Conservation (phyloP, 176 grass and related monocot species). For the Secale cereale region DNA sequence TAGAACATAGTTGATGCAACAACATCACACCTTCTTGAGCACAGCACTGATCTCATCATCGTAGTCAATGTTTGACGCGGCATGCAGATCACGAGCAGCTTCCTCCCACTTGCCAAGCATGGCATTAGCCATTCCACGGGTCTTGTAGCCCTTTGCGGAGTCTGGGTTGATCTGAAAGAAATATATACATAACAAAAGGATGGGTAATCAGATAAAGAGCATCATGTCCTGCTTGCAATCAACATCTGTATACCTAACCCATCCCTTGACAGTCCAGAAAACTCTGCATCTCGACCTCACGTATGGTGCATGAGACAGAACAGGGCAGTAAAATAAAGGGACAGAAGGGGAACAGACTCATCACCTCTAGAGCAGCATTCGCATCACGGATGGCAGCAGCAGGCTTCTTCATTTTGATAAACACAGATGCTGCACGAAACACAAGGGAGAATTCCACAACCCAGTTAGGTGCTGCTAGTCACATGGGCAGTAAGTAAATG, state of each 20-base stretch:
- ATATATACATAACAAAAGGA: neutral
- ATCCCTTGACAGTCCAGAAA: neutral
- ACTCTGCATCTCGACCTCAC: neutral
- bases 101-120: slow-evolving; percentile 96
- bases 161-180: slow-evolving; percentile 80
- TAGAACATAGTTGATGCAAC: neutral
- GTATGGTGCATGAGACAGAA: neutral
- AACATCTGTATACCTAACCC: neutral
- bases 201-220: neutral
- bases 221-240: neutral
- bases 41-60: slow-evolving; percentile 94
- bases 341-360: neutral
- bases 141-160: slow-evolving; percentile 96
- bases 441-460: neutral
- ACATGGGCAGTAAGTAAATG: neutral
- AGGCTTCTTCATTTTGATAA: slow-evolving; percentile 98
- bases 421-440: slow-evolving; percentile 62
- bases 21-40: slow-evolving; percentile 66
- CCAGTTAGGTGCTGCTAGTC: neutral
- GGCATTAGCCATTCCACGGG: slow-evolving; percentile 76
- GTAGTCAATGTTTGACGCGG: slow-evolving; percentile 89
- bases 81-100: slow-evolving; percentile 78
- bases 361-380: slow-evolving; percentile 82
- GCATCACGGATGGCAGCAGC: slow-evolving; percentile 93
- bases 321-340: neutral